A percentile compares a stretch with the other conserved stretches of the same genome.
phyloP scores from a whole-genome alignment of 352 stramenopile species.

The Vaucheria bursata region DNA sequence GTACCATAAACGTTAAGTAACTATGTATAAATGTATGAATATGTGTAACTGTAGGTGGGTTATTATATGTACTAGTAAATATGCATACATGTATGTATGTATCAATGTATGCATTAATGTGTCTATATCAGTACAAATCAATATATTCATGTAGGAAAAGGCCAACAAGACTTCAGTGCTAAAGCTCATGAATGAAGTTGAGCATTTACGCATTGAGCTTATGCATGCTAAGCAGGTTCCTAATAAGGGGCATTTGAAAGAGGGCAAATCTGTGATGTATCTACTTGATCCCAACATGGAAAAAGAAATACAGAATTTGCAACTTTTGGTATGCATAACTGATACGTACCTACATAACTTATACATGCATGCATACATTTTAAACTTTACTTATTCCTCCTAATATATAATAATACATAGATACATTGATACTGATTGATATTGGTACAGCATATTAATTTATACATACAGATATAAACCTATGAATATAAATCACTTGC shows the following conservation, averaged over 20 bases:
- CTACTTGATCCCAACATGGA: not conserved
- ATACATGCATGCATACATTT: not conserved
- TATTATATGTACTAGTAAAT: no score
- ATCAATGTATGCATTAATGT: no score
- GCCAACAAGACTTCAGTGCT: slow-evolving; percentile 12
- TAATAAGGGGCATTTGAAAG: not conserved
- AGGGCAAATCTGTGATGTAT: not conserved
- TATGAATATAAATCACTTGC: not conserved
- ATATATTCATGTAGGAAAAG: no score
- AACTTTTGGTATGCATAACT: not conserved
- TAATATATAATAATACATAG: not conserved
- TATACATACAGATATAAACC: not conserved
- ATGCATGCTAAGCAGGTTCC: slow-evolving; percentile 1
- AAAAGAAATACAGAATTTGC: slow-evolving; percentile 3
- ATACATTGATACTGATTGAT: not conserved
- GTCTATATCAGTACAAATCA: no score
- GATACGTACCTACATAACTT: not conserved
- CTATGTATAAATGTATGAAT: no score
- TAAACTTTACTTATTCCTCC: not conserved
- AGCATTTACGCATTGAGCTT: slow-evolving; percentile 8
- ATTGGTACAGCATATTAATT: not conserved
- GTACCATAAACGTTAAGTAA: no score
- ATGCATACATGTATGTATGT: no score
- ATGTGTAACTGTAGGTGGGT: no score
- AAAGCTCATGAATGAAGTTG: slow-evolving; percentile 10